Conservation (phyloP, 2,329 filamentous ascomycete species). For the Fusarium piperis region DNA sequence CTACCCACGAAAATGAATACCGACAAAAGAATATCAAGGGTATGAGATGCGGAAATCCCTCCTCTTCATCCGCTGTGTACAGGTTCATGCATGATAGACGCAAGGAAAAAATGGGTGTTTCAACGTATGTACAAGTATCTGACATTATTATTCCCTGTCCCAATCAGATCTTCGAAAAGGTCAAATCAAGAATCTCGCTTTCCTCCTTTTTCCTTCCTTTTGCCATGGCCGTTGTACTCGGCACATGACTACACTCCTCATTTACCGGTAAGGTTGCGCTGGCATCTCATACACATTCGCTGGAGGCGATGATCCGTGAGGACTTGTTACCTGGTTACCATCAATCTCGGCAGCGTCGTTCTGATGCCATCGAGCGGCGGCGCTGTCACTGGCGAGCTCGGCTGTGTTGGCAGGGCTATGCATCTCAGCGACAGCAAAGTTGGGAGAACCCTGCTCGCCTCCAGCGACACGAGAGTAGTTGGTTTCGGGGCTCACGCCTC, state of each 20-base stretch:
- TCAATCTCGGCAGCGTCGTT: constrained; percentile 53
- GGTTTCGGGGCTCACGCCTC: constrained; percentile 34
- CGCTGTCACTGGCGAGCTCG: constrained; percentile 48
- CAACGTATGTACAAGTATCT: constrained; percentile 44
- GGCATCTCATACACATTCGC: constrained; percentile 57
- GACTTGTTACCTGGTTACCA: constrained; percentile 45
- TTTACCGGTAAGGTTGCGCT: constrained; percentile 49
- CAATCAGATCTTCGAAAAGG: constrained; percentile 20
- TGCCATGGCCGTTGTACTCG: neutral
- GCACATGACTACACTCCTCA: neutral
- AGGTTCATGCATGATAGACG: constrained; percentile 27
- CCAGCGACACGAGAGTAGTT: constrained; percentile 38
- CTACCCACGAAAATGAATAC: neutral
- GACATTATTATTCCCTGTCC: constrained; percentile 41
- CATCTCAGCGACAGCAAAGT: constrained; percentile 38
- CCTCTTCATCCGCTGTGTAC: constrained; percentile 24
- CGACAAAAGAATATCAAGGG: constrained; percentile 15
- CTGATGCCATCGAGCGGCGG: constrained; percentile 48
- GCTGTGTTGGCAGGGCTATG: constrained; percentile 39
- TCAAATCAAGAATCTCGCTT: constrained; percentile 22
- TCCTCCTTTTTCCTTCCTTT: constrained; percentile 15
- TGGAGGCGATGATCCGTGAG: constrained; percentile 39
- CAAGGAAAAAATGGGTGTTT: constrained; percentile 35
- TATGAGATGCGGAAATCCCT: constrained; percentile 13
- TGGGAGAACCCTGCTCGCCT: constrained; percentile 16